Percentiles rank a stretch among this genome's conserved stretches.
These are phyloP conservation scores for Inga laurina DNA, from an alignment of 306 rosid species.

Conservation along the genomic window DNA sequence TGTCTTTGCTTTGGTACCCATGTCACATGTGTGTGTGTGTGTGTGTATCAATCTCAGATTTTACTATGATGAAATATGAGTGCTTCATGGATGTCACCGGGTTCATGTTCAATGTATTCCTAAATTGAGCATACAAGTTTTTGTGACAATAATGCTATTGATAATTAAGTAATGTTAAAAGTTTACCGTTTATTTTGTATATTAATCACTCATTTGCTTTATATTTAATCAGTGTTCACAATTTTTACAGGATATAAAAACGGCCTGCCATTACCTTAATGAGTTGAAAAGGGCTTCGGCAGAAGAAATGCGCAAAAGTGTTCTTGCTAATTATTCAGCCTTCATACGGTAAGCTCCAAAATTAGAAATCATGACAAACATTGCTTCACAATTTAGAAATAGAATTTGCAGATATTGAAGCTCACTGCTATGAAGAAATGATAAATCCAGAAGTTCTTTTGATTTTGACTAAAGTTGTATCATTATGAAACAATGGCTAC, in stretches of 20 bases:
- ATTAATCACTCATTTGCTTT: neutral
- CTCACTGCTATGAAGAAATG: neutral
- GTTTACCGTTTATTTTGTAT: neutral
- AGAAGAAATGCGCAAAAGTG: slow-evolving; percentile 96
- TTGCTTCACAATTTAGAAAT: neutral
- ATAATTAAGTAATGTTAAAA: neutral
- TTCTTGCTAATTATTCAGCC: slow-evolving; percentile 84
- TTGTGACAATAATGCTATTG: no score
- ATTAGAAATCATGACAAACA: neutral
- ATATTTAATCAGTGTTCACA: neutral
- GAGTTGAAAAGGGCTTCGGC: slow-evolving; percentile 95
- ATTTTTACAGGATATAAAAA: slow-evolving; percentile 69
- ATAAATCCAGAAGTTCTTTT: neutral
- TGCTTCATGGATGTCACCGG: neutral
- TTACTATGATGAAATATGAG: neutral
- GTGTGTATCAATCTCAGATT: neutral
- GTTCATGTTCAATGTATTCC: slow-evolving; percentile 1
- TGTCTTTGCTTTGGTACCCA: neutral
- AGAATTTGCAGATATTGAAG: neutral
- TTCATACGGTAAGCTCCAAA: slow-evolving; percentile 68
- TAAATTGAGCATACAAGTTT: neutral
- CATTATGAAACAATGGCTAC: neutral
- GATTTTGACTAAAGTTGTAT: slow-evolving; percentile 2
- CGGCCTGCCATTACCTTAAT: slow-evolving; percentile 59
- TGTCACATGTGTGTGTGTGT: neutral